A percentile compares a stretch with the other conserved stretches of the same genome.
Conservation (phyloP, 73 alveolate species). For the Symbiodinium pilosum region DNA sequence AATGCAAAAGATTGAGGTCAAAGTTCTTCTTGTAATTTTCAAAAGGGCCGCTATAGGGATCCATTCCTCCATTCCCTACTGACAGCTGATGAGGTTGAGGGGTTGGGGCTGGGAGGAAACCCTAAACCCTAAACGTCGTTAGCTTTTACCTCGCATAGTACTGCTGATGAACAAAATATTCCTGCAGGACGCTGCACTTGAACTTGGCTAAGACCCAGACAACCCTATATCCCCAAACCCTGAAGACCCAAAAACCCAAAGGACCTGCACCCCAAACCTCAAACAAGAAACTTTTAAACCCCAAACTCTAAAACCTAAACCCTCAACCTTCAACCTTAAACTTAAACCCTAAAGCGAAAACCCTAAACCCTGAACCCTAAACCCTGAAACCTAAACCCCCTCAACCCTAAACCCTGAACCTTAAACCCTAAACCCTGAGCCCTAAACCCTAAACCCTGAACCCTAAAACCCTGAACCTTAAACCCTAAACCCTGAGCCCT, state of each 20-base stretch:
- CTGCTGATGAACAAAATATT: background rate
- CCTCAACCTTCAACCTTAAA: background rate
- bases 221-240: background rate
- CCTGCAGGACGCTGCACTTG: background rate
- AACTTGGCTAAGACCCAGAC: background rate
- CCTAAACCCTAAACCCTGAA: too few relatives aligned
- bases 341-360: background rate
- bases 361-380: too few relatives aligned
- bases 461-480: too few relatives aligned
- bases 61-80: too few relatives aligned
- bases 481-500: background rate
- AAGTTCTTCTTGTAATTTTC: too few relatives aligned
- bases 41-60: too few relatives aligned
- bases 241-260: background rate
- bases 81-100: too few relatives aligned
- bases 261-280: background rate
- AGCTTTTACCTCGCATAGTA: background rate
- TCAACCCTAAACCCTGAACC: too few relatives aligned
- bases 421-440: too few relatives aligned
- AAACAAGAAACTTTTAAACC: background rate
- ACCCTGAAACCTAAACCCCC: too few relatives aligned
- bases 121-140: background rate
- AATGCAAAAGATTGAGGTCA: too few relatives aligned
- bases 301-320: background rate
- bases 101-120: too few relatives aligned